phyloP scores from a whole-genome alignment of 2,329 filamentous ascomycete genomes.

The Aaosphaeria arxii region DNA sequence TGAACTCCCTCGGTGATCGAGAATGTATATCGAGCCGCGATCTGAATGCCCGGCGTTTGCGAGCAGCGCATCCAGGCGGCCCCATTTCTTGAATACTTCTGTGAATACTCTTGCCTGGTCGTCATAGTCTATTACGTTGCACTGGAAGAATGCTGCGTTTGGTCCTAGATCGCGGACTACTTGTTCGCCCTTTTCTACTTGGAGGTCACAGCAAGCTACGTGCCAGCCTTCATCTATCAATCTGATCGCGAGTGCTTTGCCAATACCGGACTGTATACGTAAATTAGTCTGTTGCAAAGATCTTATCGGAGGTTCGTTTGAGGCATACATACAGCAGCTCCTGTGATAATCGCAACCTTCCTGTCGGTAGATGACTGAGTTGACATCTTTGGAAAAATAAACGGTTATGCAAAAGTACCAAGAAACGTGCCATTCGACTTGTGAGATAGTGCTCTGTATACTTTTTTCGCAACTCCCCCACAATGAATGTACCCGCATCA shows the following conservation, averaged over 20 bases:
- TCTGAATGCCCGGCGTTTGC: not conserved
- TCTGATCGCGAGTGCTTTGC: not conserved
- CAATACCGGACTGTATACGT: not conserved
- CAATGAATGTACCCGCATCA: no score
- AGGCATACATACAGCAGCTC: not conserved
- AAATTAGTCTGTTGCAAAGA: not conserved
- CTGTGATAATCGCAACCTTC: not conserved
- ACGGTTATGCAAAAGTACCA: not conserved
- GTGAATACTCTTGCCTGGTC: not conserved
- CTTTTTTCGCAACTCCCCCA: not conserved
- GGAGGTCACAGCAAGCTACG: not conserved
- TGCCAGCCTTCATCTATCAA: not conserved
- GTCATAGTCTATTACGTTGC: not conserved
- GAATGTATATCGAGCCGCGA: not conserved
- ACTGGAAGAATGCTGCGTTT: not conserved
- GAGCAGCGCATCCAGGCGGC: not conserved
- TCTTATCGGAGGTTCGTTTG: not conserved
- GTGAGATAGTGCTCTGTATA: not conserved
- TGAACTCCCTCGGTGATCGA: not conserved
- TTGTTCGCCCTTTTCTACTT: not conserved
- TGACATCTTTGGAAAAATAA: not conserved
- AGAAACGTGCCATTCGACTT: not conserved
- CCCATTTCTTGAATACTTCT: not conserved
- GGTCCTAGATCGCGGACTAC: not conserved
- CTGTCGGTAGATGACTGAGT: not conserved